Percentiles rank a stretch among this genome's conserved stretches.
Evolutionary conservation across 2,329 filamentous ascomycete genomes (phyloP).

Genomic region (Harringtonia aguacate): DNA sequence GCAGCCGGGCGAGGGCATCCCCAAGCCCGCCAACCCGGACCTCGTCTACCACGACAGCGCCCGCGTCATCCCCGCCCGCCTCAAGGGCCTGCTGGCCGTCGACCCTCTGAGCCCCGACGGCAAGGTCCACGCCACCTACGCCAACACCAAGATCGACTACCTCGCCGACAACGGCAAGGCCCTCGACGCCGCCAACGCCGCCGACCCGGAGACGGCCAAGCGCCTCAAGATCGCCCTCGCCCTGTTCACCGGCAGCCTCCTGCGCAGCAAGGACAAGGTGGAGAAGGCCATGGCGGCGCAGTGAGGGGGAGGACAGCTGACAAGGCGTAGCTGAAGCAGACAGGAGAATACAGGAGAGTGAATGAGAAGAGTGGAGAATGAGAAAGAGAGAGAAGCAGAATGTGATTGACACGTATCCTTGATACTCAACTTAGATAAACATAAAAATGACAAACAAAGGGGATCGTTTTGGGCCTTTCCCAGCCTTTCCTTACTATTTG

Average conservation of each 20-base stretch:
- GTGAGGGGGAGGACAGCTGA: neutral
- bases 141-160: conserved; percentile 28
- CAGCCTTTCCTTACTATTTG: no score
- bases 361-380: no score
- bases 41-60: conserved; percentile 26
- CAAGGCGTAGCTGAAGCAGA: neutral
- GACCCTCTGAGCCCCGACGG: conserved; percentile 25
- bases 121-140: conserved; percentile 14
- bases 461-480: no score
- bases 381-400: no score
- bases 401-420: no score
- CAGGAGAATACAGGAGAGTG: neutral
- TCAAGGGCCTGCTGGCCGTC: conserved; percentile 23
- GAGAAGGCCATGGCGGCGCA: conserved; percentile 16
- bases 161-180: conserved; percentile 31
- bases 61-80: conserved; percentile 22
- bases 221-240: conserved; percentile 27
- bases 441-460: no score
- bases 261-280: conserved; percentile 18
- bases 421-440: no score
- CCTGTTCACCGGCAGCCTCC: conserved; percentile 24
- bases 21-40: conserved; percentile 27
- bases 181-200: conserved; percentile 29
- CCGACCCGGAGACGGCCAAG: conserved; percentile 24
- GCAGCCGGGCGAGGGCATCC: conserved; percentile 25